Evolutionary conservation across 2,329 filamentous ascomycete genomes (phyloP), one percentile per base, ranked within the genome.

Genomic region (Fusarium xylarioides): DNA sequence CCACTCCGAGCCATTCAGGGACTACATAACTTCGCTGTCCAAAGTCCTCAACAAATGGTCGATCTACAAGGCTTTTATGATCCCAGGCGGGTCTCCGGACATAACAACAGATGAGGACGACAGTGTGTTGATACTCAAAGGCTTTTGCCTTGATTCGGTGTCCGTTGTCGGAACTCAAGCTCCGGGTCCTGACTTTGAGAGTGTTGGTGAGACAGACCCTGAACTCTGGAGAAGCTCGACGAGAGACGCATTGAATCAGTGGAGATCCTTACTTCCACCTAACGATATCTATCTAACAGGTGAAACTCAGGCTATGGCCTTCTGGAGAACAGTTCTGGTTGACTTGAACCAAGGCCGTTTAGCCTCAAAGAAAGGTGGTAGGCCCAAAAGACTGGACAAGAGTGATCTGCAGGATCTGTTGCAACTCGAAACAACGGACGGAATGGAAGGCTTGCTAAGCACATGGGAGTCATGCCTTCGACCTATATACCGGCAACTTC

Each of bases 271-370:
- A 1, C 1, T 52, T 6, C 16, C 40, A 12, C 10, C 8, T 2
- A 10, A 6, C 4, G n/a, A 26, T 4, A 28, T 2, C 2, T 59
- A 67, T 11, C 2, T 19, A 18, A 66, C 61, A 18, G 46, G 53
- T 5, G 64, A 66, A 42, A 8, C 28, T 18, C 35, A 34, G 30
- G n/a, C 5, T 6, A 14, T 40, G 10, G 61, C 61, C 3, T 67
- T 67, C 21, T 66, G 53, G 53, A 46, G 64, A n/a, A 67, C 64
- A 11, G 64, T 60, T 14, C 46, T 47, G 4, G 52, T 43, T 6
- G 64, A 67, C 34, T n/a, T 67, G 5, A 23, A 50, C 21, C 47
- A 50, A 50, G 47, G 47, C 21, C 47, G 47, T 14, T 11, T 50
- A 12, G 15, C 30, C 21, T 50, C 47, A 7, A 32, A 32, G 47